These are phyloP conservation scores for Cairneyella variabilis DNA, from an alignment of 495 filamentous ascomycete species.

Conservation along the genomic window DNA sequence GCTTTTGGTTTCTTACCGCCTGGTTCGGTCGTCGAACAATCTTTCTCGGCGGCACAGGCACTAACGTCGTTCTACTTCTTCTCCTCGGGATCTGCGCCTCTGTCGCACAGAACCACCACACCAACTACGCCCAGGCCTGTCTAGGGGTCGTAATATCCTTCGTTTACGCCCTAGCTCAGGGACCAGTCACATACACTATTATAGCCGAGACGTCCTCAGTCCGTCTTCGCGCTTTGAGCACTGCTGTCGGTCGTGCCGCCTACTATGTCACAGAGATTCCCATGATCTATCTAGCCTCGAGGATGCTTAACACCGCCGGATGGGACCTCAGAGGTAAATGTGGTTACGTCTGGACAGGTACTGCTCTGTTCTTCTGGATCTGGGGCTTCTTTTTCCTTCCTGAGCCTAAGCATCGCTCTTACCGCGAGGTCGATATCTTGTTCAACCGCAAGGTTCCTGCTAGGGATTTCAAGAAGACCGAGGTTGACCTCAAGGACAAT, in stretches of 20 bases:
- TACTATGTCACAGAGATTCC: conserved; percentile 48
- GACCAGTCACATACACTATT: conserved; percentile 52
- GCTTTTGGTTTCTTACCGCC: conserved; percentile 27
- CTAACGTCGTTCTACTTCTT: conserved; percentile 13
- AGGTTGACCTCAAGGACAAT: conserved; percentile 32
- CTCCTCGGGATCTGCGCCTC: conserved; percentile 50
- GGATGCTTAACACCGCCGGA: conserved; percentile 41
- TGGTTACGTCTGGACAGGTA: conserved; percentile 53
- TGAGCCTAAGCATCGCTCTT: conserved; percentile 65
- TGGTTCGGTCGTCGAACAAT: conserved; percentile 22
- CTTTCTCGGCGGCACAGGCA: conserved; percentile 17
- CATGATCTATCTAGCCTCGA: conserved; percentile 43
- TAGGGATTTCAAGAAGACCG: conserved; percentile 52
- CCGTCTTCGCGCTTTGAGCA: conserved; percentile 50
- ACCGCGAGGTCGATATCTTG: conserved; percentile 66
- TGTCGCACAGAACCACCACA: conserved; percentile 34
- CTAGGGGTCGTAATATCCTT: conserved; percentile 56
- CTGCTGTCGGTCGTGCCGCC: conserved; percentile 48
- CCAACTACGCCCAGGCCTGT: conserved; percentile 45
- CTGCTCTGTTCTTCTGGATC: conserved; percentile 37
- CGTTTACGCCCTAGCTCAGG: conserved; percentile 47
- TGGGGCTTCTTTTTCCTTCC: conserved; percentile 57
- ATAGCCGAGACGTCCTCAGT: conserved; percentile 57
- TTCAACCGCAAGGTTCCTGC: conserved; percentile 61
- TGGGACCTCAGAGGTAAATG: conserved; percentile 50